Conservation (phyloP, 176 grass and related monocot genomes). For the Eragrostis curvula region DNA sequence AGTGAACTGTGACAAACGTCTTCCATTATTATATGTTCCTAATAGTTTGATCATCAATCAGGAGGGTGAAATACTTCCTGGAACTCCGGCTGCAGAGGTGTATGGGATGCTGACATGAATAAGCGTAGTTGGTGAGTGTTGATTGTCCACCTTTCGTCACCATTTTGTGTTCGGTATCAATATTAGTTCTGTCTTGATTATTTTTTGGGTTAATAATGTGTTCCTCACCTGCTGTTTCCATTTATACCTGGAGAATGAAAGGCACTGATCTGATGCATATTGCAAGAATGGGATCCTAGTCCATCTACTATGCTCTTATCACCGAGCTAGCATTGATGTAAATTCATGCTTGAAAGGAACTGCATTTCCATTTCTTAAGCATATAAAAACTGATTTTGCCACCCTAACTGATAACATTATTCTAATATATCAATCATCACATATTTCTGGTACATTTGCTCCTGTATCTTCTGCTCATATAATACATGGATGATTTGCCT, state of each 20-base stretch:
- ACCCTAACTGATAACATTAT: neutral
- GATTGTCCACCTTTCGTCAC: conserved; percentile 2
- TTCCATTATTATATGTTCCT: conserved; percentile 22
- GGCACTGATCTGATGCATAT: too few species aligned
- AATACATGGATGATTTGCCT: conserved; percentile 5
- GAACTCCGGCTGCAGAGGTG: conserved; percentile 83
- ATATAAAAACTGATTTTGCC: conserved; percentile 26
- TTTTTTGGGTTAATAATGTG: conserved; percentile 28
- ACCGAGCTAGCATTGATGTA: neutral
- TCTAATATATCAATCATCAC: neutral
- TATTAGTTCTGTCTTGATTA: neutral
- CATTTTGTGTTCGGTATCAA: neutral
- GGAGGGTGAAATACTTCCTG: conserved; percentile 94
- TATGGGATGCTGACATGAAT: conserved; percentile 89
- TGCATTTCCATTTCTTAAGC: conserved; percentile 2
- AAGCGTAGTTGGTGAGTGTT: conserved; percentile 77
- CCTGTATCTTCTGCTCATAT: neutral
- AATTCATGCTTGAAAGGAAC: conserved; percentile 38
- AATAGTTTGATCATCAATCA: conserved; percentile 43
- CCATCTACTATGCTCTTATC: neutral
- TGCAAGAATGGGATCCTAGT: neutral
- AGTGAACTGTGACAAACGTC: neutral
- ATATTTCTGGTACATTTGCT: neutral
- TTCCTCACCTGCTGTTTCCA: neutral
- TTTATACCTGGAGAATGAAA: too few species aligned